Evolutionary conservation across 169 alveolate genomes (phyloP), one percentile per base, ranked within the genome.

Genomic region (Eimeria acervulina): DNA sequence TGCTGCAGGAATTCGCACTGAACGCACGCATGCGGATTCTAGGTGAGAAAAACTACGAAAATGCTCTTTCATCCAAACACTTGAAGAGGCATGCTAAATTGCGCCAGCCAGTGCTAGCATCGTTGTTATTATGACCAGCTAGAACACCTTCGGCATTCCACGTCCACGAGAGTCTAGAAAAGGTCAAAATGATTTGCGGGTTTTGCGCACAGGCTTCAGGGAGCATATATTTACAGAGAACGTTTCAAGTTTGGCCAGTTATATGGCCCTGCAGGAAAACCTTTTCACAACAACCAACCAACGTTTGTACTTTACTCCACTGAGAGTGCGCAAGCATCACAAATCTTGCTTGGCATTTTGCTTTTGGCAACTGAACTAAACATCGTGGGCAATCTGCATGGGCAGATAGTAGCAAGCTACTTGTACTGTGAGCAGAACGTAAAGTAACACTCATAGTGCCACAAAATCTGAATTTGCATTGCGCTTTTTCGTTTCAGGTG

Each of bases 221-320:
- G 96, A 95, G 63, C 95, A 95, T 40, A 87, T 95, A 33, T 95
- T 95, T 55, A 95, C 96, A 26, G 95, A 95, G 44, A 95, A 95
- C 74, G 96, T 95, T 38, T 95, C 96, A 70, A 85, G 92, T 19
- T 61, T 95, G 93, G 95, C 95, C 33, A 85, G 91, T 63, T 87
- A 87, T 52, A 95, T 95, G 96, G 96, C 96, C 28, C 74, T 95
- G 40, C 96, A 95, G 55, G 96, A 95, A 52, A 95, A 85, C 13
- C 68, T 76, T 44, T 95, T 95, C 76, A 87, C 95, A 55, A 87
- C 96, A 7, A 87, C 95, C 13, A 85, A 72, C 88, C 96, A 95
- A 28, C 68, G 96, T 47, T 36, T 93, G 6, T 93, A 93, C 66
- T 88, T 63, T 66, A 78, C 90, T 40, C 96, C 96, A 10, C 80